Conservation (phyloP, 176 grass and related monocot genomes). For the Miscanthus lutarioriparius region DNA sequence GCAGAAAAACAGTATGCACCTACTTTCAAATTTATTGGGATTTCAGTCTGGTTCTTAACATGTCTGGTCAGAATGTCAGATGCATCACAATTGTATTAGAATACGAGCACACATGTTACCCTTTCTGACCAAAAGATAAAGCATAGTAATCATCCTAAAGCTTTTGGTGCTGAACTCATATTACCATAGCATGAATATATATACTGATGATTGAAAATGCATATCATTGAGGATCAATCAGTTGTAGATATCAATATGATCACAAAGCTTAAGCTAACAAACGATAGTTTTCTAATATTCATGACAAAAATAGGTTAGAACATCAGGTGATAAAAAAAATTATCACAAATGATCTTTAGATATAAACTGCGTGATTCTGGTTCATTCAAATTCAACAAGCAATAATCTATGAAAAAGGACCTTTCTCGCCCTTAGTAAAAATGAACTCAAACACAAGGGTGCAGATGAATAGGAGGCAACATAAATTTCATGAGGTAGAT, state of each 20-base stretch:
- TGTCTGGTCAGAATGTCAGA: background rate
- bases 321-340: background rate
- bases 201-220: background rate
- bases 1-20: background rate
- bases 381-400: background rate
- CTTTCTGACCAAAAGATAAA: background rate
- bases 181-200: background rate
- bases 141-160: background rate
- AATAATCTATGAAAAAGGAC: background rate
- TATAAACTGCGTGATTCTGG: background rate
- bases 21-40: background rate
- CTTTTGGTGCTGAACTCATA: background rate
- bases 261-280: slow-evolving; percentile 18
- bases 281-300: background rate
- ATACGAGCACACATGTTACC: background rate
- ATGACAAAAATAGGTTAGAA: slow-evolving; percentile 7
- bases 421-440: background rate
- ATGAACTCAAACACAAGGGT: background rate
- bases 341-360: background rate
- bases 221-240: background rate
- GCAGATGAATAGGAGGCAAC: background rate
- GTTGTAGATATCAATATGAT: background rate
- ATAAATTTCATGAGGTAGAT: background rate
- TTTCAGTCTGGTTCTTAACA: background rate
- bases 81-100: background rate